phyloP scores from a whole-genome alignment of 2,329 filamentous ascomycete genomes.

The Rosellinia necatrix region DNA sequence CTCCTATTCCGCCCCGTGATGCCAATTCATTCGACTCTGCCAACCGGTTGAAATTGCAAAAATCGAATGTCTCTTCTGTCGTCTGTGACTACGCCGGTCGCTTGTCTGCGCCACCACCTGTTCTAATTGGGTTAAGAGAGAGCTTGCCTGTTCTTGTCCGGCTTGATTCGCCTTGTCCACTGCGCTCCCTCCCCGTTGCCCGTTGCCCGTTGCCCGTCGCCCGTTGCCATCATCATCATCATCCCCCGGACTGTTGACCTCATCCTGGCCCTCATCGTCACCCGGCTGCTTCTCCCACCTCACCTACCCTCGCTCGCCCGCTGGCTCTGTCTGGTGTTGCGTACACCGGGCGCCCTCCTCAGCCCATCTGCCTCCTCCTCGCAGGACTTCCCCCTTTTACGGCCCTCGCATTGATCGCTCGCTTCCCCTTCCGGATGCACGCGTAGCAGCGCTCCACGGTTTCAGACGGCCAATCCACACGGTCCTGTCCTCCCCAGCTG shows the following conservation, averaged over 20 bases:
- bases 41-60: constrained; percentile 19
- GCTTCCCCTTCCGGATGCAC: constrained; percentile 20
- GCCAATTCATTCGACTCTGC: constrained; percentile 18
- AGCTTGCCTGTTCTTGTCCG: background rate
- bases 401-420: background rate
- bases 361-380: constrained; percentile 14
- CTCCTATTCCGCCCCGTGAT: constrained; percentile 18
- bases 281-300: constrained; percentile 14
- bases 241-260: constrained; percentile 18
- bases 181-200: too few relatives aligned
- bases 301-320: constrained; percentile 14
- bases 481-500: constrained; percentile 20
- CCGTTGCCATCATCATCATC: constrained; percentile 9
- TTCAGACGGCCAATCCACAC: constrained; percentile 17
- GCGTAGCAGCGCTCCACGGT: constrained; percentile 19
- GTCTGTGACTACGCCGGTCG: constrained; percentile 17
- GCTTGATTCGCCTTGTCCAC: constrained; percentile 29
- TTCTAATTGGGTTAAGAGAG: constrained; percentile 25
- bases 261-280: constrained; percentile 11
- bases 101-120: constrained; percentile 24
- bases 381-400: background rate
- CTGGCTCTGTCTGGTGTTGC: constrained; percentile 17
- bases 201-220: too few relatives aligned
- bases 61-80: constrained; percentile 11
- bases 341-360: constrained; percentile 12